Base-by-base conservation (phyloP, 345 rosid genomes). In the Dimocarpus longan region DNA sequence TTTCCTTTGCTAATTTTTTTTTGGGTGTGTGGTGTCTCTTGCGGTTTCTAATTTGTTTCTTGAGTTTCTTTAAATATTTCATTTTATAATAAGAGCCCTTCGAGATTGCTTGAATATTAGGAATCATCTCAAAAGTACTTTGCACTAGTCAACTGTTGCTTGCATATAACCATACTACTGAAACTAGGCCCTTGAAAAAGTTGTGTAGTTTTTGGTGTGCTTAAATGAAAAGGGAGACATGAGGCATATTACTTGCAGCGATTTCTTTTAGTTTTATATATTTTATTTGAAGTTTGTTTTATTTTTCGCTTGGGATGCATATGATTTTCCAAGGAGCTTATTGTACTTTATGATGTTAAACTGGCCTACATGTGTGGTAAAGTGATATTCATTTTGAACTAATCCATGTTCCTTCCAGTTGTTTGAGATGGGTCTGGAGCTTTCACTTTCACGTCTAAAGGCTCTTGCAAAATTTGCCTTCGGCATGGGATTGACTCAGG, bases 401-500 rank as follows among this genome's bases (percentile, higher is more conserved):
- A 68, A 87, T 77, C 59, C 69, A 26, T 76, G 70, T 78, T 80
- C 75, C 68, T 81, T 86, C 77, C 91, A 95, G 99, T 90, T 95
- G 48, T 95, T 95, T 77, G 99, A 95, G 90, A 95, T 95, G 99
- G 99, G 99, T 52, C 84, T 95, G 73, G 99, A 95, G 91, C 98
- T 95, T 78, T 95, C 99, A 46, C 90, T 95, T 87, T 98, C 95
- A 12, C 97, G 99, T 26, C 84, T 95, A 6, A 95, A 95, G 81
- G 98, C 99, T 86, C 97, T 95, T 11, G 98, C 99, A 68, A 95
- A 91, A 85, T 95, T 84, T 82, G 97, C 98, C 79, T 95, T 95
- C 82, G 99, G 99, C 85, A 87, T 95, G 96, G 99, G 99, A 77
- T 80, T 95, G 80, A 83, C 98, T 85, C 99, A 95, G 99, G 99